Evolutionary conservation across 2,329 filamentous ascomycete species (phyloP).

Genomic region (Dothiorella sarmentorum): DNA sequence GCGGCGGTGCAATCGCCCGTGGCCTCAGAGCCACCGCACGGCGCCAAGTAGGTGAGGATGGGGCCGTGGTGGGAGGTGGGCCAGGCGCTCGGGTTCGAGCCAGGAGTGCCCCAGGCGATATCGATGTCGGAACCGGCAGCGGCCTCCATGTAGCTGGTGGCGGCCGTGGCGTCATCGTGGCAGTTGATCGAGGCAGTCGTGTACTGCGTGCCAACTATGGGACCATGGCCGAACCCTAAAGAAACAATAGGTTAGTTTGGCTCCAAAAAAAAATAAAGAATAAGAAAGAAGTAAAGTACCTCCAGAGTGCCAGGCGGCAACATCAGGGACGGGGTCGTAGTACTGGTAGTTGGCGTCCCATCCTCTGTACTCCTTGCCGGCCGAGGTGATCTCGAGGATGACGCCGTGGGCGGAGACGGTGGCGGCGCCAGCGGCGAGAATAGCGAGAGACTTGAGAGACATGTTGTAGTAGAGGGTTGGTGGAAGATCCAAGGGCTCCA

Average conservation of each 20-base stretch:
- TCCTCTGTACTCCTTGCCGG: conserved; percentile 4
- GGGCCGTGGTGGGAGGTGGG: conserved; percentile 14
- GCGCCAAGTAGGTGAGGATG: conserved; percentile 26
- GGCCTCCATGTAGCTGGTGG: conserved; percentile 11
- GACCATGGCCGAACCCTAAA: conserved; percentile 13
- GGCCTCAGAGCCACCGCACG: conserved; percentile 22
- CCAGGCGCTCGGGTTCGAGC: neutral
- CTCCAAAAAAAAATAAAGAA: too few species aligned
- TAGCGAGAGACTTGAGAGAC: conserved; percentile 15
- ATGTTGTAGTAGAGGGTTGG: neutral
- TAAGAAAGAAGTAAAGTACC: too few species aligned
- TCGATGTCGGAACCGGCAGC: conserved; percentile 10
- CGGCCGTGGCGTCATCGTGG: conserved; percentile 15
- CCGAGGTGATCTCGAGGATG: conserved; percentile 8
- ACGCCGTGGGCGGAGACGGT: conserved; percentile 14
- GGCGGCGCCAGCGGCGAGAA: conserved; percentile 13
- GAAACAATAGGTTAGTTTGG: too few species aligned
- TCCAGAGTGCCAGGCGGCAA: conserved; percentile 13
- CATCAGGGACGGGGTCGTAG: conserved; percentile 15
- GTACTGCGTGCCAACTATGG: conserved; percentile 5
- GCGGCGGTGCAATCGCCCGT: conserved; percentile 33
- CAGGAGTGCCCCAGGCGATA: conserved; percentile 9
- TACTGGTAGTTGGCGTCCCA: conserved; percentile 17
- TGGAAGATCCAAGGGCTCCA: conserved; percentile 1
- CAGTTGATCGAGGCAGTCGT: conserved; percentile 7